Evolutionary conservation across 495 filamentous ascomycete genomes (phyloP).

Genomic region (Annulohypoxylon bovei): DNA sequence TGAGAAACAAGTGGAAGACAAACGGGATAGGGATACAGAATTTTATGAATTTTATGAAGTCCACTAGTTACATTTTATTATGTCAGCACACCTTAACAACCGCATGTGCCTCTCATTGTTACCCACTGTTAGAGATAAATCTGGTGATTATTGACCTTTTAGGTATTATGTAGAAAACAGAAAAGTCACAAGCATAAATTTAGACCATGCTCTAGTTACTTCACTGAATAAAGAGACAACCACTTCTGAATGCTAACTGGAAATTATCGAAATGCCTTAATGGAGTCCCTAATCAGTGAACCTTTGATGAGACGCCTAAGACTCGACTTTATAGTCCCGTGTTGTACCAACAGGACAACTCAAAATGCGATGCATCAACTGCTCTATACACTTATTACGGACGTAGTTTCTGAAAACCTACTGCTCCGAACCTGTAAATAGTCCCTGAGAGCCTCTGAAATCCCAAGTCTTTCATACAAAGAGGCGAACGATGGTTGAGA

Average conservation of each 20-base stretch:
- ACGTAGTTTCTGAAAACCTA: constrained; percentile 2
- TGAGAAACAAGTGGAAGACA: background rate
- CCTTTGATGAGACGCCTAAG: constrained; percentile 30
- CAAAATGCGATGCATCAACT: constrained; percentile 33
- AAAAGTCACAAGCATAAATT: constrained; percentile 4
- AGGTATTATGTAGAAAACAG: background rate
- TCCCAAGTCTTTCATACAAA: constrained; percentile 24
- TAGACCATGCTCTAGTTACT: background rate
- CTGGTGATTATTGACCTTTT: background rate
- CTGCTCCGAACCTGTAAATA: constrained; percentile 11
- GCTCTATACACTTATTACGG: constrained; percentile 34
- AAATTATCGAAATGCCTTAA: constrained; percentile 31
- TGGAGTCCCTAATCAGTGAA: constrained; percentile 17
- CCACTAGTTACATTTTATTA: background rate
- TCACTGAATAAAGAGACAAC: constrained; percentile 6
- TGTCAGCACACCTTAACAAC: background rate
- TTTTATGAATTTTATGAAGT: background rate
- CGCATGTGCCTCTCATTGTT: background rate
- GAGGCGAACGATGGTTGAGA: constrained; percentile 36
- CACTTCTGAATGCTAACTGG: constrained; percentile 29
- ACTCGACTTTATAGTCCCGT: constrained; percentile 16
- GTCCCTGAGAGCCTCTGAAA: constrained; percentile 20
- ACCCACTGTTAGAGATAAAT: background rate
- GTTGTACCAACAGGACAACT: constrained; percentile 9
- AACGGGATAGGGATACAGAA: too few species aligned